Base-by-base conservation (phyloP, 1,284 basidiomycete species). In the Nidula niveotomentosa region DNA sequence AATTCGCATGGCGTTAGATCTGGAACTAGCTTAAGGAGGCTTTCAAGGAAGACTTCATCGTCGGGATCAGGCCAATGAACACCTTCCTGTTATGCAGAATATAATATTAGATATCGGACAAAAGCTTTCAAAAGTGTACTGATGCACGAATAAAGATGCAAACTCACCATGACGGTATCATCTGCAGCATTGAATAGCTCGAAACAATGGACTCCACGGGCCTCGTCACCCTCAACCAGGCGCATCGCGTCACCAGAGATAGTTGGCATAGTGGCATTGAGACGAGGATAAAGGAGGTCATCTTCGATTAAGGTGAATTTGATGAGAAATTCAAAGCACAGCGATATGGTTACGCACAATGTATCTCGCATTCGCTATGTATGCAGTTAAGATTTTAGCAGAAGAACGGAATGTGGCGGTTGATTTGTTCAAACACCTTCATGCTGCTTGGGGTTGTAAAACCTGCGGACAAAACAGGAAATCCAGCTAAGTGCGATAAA, bases 1-100 rank as follows among this genome's bases (percentile, higher is more conserved):
- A 84, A 59, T 41, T 79, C 72, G 55, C 83, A 85, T 0, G 80
- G 70, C 0, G 65, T 58, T 1, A 68, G 63, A 39, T 80, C 74
- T 0, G 39, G 23, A 41, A 41, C 15, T 3, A 41, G 39, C 4
- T 41, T 41, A 12, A 41, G 5, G 10, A 41, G 15, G 4, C 39
- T 41, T 12, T 41, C 39, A 23, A 23, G 23, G 39, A 41, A 41
- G 10, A 4, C 5, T 41, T 41, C 39, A 12, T 12, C 12, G 4
- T 41, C 4, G 5, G 39, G 15, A 41, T 41, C 15, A 41, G 10
- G 12, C 39, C 39, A 41, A 12, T 23, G 23, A 23, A 23, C 23
- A 23, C 23, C 2, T 23, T 23, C 23, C 23, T 23, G 23, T 23
- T 23, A 23, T 23, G 4, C 23, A 23, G 23, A 4, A 23, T 23